phyloP scores from a whole-genome alignment of 306 rosid species.

The Citrullus amarus region DNA sequence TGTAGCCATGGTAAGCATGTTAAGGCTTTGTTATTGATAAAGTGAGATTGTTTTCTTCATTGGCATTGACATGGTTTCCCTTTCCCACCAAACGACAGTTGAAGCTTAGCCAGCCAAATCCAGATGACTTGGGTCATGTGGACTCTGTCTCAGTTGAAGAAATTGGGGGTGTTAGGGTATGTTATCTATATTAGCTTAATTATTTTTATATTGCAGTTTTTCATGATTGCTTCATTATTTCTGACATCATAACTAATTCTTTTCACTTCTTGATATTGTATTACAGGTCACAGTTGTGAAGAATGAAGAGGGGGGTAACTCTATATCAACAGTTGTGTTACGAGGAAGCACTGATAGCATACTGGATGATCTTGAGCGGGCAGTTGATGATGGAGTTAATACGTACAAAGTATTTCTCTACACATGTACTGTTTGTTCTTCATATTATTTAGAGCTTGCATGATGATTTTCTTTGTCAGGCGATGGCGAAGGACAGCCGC shows the following conservation, averaged over 20 bases:
- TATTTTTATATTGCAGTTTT: neutral
- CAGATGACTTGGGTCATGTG: conserved; percentile 78
- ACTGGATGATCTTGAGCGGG: conserved; percentile 84
- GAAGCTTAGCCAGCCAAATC: conserved; percentile 88
- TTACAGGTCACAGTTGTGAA: conserved; percentile 56
- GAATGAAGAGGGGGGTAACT: conserved; percentile 85
- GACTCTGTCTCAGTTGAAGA: conserved; percentile 83
- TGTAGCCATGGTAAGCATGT: conserved; percentile 43
- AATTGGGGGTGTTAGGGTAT: conserved; percentile 89
- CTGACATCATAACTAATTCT: neutral
- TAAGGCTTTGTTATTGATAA: neutral
- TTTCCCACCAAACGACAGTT: conserved; percentile 32
- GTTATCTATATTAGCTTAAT: conserved; percentile 6
- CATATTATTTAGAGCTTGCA: neutral
- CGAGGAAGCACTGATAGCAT: conserved; percentile 86
- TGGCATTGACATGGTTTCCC: neutral
- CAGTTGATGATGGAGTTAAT: conserved; percentile 90
- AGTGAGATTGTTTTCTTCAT: neutral
- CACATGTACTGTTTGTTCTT: conserved; percentile 3
- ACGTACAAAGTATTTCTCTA: conserved; percentile 60
- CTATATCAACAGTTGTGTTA: conserved; percentile 60
- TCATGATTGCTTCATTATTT: neutral
- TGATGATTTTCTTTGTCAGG: conserved; percentile 29
- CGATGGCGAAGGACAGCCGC: conserved; percentile 93
- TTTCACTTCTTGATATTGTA: neutral